These are phyloP conservation scores for Blastocrithidia nonstop DNA, from an alignment of 208 protist genomes.

Conservation along the genomic window DNA sequence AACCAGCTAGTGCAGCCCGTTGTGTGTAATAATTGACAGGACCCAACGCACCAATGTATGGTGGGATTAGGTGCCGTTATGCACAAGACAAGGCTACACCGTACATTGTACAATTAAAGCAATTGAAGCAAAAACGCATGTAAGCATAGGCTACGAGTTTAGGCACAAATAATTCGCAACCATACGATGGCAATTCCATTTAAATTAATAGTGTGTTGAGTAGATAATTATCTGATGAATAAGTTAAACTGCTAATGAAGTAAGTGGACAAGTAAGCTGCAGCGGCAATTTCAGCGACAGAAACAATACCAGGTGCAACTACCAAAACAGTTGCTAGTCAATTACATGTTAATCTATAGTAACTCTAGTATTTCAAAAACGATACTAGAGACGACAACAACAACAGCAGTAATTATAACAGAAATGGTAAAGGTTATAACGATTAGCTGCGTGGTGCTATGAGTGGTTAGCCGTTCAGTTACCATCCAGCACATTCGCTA, in stretches of 20 bases:
- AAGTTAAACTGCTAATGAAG: background rate
- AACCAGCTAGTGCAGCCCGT: constrained; percentile 15
- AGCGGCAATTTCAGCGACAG: background rate
- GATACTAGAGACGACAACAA: background rate
- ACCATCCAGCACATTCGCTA: too few species aligned
- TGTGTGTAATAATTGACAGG: constrained; percentile 18
- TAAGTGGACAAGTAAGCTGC: background rate
- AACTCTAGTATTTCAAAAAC: background rate
- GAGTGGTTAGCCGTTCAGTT: too few species aligned
- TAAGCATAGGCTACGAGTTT: too few species aligned
- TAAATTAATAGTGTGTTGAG: too few species aligned
- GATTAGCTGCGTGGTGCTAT: background rate
- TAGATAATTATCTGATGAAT: too few species aligned
- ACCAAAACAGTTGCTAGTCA: background rate
- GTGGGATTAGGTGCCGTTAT: constrained; percentile 26
- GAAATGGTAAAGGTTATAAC: background rate
- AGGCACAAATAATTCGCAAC: too few species aligned
- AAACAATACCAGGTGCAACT: background rate
- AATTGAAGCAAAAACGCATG: too few species aligned
- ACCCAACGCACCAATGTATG: constrained; percentile 3
- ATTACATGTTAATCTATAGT: too few species aligned
- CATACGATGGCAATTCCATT: too few species aligned
- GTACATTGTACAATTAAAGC: constrained; percentile 18
- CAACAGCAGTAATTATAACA: too few species aligned
- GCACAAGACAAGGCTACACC: constrained; percentile 42